Evolutionary conservation across 257 asterid species (phyloP).

Genomic region (Rehmannia glutinosa): DNA sequence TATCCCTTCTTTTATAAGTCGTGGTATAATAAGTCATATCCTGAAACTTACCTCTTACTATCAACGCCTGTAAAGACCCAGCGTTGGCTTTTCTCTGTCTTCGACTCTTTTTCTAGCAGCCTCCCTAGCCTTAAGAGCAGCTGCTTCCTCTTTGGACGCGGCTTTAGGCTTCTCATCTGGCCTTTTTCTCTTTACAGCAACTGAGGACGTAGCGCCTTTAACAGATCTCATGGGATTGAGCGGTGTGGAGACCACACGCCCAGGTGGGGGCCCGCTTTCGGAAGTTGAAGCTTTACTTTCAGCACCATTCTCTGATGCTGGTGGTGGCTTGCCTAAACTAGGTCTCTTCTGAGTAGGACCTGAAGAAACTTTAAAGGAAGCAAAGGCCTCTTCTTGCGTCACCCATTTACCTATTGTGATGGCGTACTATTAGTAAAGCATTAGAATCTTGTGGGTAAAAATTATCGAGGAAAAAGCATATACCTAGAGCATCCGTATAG

Average conservation of each 20-base stretch:
- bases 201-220: slow-evolving; percentile 71
- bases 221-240: slow-evolving; percentile 63
- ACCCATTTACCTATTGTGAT: slow-evolving; percentile 81
- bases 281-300: slow-evolving; percentile 40
- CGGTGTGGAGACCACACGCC: slow-evolving; percentile 64
- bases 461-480: background rate
- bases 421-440: background rate
- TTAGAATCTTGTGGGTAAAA: background rate
- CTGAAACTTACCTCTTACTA: too few relatives aligned
- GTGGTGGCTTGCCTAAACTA: slow-evolving; percentile 34
- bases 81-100: slow-evolving; percentile 77
- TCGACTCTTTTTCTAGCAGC: slow-evolving; percentile 92
- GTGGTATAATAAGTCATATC: too few relatives aligned
- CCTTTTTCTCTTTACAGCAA: slow-evolving; percentile 74
- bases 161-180: slow-evolving; percentile 67
- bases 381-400: slow-evolving; percentile 72
- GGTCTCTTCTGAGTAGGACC: slow-evolving; percentile 49
- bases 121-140: slow-evolving; percentile 88
- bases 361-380: slow-evolving; percentile 50
- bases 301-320: slow-evolving; percentile 22
- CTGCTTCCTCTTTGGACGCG: slow-evolving; percentile 74
- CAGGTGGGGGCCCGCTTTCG: slow-evolving; percentile 69
- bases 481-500: slow-evolving; percentile 86
- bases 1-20: too few relatives aligned
- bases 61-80: slow-evolving; percentile 42